phyloP scores from a whole-genome alignment of 2,329 filamentous ascomycete genomes.

The Monilinia fructicola region DNA sequence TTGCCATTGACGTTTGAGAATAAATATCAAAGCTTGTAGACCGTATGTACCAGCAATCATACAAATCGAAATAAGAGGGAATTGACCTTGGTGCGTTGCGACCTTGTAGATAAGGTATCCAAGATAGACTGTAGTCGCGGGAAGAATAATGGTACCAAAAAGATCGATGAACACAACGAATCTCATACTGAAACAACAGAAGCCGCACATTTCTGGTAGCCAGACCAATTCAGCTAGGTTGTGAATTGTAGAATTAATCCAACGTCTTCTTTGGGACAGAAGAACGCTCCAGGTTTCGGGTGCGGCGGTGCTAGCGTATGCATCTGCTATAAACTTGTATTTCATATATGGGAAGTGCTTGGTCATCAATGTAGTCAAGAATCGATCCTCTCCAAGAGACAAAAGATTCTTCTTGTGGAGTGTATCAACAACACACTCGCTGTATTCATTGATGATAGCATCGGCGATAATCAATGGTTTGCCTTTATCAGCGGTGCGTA shows the following conservation, averaged over 20 bases:
- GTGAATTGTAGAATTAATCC: constrained; percentile 99
- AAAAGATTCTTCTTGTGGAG: constrained; percentile 92
- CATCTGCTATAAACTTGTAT: constrained; percentile 93
- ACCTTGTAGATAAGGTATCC: constrained; percentile 83
- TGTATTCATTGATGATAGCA: constrained; percentile 82
- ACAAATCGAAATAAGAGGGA: constrained; percentile 83
- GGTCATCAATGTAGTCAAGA: constrained; percentile 94
- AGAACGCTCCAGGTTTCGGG: constrained; percentile 93
- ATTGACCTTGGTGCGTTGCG: constrained; percentile 65
- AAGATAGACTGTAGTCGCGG: constrained; percentile 83
- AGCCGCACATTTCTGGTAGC: constrained; percentile 92
- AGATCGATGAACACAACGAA: constrained; percentile 96
- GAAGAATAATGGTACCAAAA: constrained; percentile 86
- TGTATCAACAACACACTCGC: constrained; percentile 85
- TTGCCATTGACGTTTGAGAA: constrained; percentile 96
- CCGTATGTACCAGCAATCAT: constrained; percentile 93
- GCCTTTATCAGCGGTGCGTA: constrained; percentile 90
- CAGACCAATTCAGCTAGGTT: constrained; percentile 89
- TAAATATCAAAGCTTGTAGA: constrained; percentile 93
- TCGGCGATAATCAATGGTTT: constrained; percentile 93
- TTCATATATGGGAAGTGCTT: constrained; percentile 95
- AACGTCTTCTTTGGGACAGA: constrained; percentile 95
- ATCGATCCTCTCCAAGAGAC: constrained; percentile 94
- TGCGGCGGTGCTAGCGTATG: constrained; percentile 88
- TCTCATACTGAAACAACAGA: constrained; percentile 98